Evolutionary conservation across 768 basidiomycete species (phyloP), one percentile per base, ranked within the genome.

Genomic region (Candolleomyces eurysporus): DNA sequence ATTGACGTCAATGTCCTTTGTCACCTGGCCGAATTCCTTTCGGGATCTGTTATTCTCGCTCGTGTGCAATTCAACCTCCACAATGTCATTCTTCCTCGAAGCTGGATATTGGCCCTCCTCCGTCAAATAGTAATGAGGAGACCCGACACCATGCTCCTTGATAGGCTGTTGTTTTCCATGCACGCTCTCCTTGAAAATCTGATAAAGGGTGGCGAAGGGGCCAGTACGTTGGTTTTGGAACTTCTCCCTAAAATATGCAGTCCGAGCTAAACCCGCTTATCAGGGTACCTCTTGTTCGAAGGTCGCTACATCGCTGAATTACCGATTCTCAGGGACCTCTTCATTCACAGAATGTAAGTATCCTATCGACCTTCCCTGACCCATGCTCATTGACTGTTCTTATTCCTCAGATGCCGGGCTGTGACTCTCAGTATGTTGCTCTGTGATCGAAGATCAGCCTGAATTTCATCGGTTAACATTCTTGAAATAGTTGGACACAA

Each of bases 1-100:
- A 72, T 87, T n/a, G 76, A 86, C 45, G 71, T 82, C 26, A 73
- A 74, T 19, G 73, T 82, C 10, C 68, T 89, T 3, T 88, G 84
- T 58, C 77, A 82, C 57, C 70, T 81, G 48, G 61, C 85, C 17
- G 88, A 89, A 46, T 69, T 70, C 10, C 67, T 88, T 2, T 79
- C 81, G 51, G 74, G 74, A 7, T 74, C 73, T 14, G 65, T 78
- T 5, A 71, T 82, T 5, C 57, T 87, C 2, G 67, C 70, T 59
- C 63, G 66, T 31, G 43, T 63, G 13, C 21, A 21, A 4, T 48
- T 64, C 48, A 49, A 63, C 16, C 67, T 85, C 0, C 81, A 87
- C 65, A 73, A 76, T 16, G 64, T 84, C 30, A 79, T 80, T 5
- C 74, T 89, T 39, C 87, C 87, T 0, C 78, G 78, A 2, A 80